Evolutionary conservation across 2,329 filamentous ascomycete genomes (phyloP), one percentile per base, ranked within the genome.

Genomic region (Daldinia sp.): DNA sequence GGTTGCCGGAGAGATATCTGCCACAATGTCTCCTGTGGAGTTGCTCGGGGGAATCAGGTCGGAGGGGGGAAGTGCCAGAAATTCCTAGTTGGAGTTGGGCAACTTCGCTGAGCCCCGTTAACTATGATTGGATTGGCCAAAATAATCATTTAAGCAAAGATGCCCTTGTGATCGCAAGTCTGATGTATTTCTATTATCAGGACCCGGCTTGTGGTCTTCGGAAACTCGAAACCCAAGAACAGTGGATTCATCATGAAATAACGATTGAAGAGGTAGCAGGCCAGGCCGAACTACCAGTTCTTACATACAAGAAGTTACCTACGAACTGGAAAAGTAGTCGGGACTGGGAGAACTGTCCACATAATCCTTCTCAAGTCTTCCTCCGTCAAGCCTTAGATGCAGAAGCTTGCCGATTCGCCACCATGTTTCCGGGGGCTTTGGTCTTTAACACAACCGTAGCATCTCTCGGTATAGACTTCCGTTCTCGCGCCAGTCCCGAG

Each of bases 71-170:
- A 13, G n/a, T 50, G 37, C 41, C 57, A 23, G 12, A 50, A 4
- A 63, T 70, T n/a, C 62, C 61, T 9, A 70, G 67, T 37, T 72
- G 67, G 70, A 68, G 56, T 26, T 64, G 55, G 60, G 65, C 51
- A 18, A 50, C 60, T n/a, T 60, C 62, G 12, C 15, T 61, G 18
- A 51, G 46, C 41, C 10, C 53, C 35, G 35, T 72, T n/a, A 18
- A 42, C 15, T 72, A 67, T 44, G 54, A 48, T 48, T 48, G 20
- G 44, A 28, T 15, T 0, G 1, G 23, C 44, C 6, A 6, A 13
- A 28, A 9, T 18, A 4, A 15, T 13, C 2, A 18, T 12, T 15
- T 28, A 28, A 6, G 6, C 44, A 18, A 6, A 18, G 44, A 28
- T 6, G 12, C 10, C 20, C 44, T 48, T 48, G 23, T 28, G 23